Evolutionary conservation across 129 eudicot species (phyloP).

Genomic region (Flaveria bidentis): DNA sequence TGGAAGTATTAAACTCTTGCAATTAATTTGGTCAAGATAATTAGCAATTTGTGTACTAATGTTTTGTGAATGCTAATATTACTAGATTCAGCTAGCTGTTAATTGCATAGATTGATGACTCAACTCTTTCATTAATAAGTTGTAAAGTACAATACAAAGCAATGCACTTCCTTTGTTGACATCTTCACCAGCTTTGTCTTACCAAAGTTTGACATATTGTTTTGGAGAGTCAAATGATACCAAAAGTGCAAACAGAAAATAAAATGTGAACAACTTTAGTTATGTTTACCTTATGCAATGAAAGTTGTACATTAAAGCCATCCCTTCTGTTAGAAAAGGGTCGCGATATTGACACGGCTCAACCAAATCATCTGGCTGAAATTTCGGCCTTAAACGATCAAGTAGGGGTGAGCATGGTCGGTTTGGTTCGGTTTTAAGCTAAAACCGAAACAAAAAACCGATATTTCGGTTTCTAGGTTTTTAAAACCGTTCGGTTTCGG

Average conservation of each 20-base stretch:
- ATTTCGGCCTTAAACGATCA: neutral
- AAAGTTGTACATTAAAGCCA: neutral
- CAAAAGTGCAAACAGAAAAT: neutral
- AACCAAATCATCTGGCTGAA: conserved; percentile 27
- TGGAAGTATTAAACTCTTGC: conserved; percentile 13
- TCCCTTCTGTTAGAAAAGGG: neutral
- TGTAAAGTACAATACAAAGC: conserved; percentile 28
- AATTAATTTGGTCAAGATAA: conserved; percentile 23
- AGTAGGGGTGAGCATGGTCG: no score
- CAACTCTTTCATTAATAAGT: conserved; percentile 14
- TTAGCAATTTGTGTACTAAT: conserved; percentile 6
- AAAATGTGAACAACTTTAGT: neutral
- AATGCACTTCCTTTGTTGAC: conserved; percentile 9
- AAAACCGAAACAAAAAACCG: no score
- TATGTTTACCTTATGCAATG: neutral
- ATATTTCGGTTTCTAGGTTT: no score
- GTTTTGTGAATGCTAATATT: conserved; percentile 9
- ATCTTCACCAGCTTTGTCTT: conserved; percentile 11
- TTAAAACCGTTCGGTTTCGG: no score
- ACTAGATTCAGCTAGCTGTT: conserved; percentile 31
- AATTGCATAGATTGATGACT: conserved; percentile 9
- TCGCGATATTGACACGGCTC: conserved; percentile 39
- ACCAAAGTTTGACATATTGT: neutral
- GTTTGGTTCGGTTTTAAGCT: no score
- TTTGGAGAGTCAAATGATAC: conserved; percentile 25